Percentiles rank a stretch among this genome's conserved stretches.
These are phyloP conservation scores for Coniochaeta sp. DNA, from an alignment of 2,329 filamentous ascomycete species.

Conservation along the genomic window DNA sequence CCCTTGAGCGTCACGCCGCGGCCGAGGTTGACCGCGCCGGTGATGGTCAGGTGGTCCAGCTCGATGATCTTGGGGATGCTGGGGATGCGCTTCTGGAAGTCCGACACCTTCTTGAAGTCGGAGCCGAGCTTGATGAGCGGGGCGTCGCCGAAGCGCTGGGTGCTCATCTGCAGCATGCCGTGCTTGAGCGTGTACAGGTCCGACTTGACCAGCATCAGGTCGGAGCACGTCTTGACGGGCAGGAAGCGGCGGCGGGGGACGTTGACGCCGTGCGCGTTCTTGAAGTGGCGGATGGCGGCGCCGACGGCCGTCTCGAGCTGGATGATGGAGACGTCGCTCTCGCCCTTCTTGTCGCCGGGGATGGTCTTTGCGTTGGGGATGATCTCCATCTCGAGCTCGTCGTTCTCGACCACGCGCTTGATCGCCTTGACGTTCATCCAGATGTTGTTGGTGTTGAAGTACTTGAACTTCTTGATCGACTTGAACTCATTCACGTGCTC, in stretches of 20 bases:
- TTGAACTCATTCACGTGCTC: constrained; percentile 99
- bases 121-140: constrained; percentile 97
- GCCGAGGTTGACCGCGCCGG: constrained; percentile 92
- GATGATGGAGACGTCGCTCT: constrained; percentile 93
- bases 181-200: constrained; percentile 98
- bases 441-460: constrained; percentile 99
- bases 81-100: constrained; percentile 82
- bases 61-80: constrained; percentile 88
- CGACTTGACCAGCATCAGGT: constrained; percentile 99
- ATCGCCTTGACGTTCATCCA: constrained; percentile 98
- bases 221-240: constrained; percentile 99
- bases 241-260: constrained; percentile 96
- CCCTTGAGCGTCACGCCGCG: constrained; percentile 95
- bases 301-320: constrained; percentile 98
- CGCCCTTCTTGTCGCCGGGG: constrained; percentile 98
- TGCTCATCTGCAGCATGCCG: constrained; percentile 94
- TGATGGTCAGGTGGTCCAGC: constrained; percentile 93
- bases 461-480: constrained; percentile 99
- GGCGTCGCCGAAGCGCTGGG: constrained; percentile 90
- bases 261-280: constrained; percentile 97
- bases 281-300: constrained; percentile 97
- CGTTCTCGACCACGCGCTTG: constrained; percentile 97
- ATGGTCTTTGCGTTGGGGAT: constrained; percentile 99
- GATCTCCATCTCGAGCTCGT: constrained; percentile 98
- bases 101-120: constrained; percentile 99